Evolutionary conservation across 345 rosid genomes (phyloP).

Genomic region (Cardiospermum halicacabum): DNA sequence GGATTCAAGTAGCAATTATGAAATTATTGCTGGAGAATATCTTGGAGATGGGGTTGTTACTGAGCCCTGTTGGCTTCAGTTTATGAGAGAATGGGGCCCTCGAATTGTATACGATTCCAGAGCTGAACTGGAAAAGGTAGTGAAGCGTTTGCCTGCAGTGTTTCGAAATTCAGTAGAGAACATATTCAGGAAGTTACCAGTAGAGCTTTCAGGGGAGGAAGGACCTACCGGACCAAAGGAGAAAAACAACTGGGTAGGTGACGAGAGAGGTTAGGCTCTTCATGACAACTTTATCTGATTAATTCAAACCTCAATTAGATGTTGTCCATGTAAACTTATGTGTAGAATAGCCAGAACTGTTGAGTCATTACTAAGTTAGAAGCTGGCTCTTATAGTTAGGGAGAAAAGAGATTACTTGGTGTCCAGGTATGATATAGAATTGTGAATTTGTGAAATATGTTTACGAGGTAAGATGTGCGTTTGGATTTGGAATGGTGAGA

Average conservation of each 20-base stretch:
- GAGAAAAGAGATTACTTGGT: background rate
- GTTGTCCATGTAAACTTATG: background rate
- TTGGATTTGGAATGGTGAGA: background rate
- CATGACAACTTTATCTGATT: background rate
- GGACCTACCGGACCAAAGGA: conserved; percentile 97
- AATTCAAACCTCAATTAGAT: background rate
- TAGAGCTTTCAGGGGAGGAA: conserved; percentile 66
- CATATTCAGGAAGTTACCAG: conserved; percentile 44
- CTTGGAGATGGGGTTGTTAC: conserved; percentile 40
- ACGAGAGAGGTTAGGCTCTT: conserved; percentile 60
- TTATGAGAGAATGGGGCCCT: conserved; percentile 92
- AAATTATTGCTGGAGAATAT: conserved; percentile 69
- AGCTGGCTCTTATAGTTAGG: background rate
- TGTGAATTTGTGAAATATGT: background rate
- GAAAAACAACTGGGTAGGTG: conserved; percentile 87
- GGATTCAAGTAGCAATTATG: conserved; percentile 63
- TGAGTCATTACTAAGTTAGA: background rate
- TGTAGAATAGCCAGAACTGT: background rate
- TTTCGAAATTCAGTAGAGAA: conserved; percentile 31
- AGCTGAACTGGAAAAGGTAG: conserved; percentile 45
- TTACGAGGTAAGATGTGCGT: background rate
- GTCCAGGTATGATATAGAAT: background rate
- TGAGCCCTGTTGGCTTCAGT: conserved; percentile 78
- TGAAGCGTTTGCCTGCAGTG: conserved; percentile 39
- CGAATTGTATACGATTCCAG: conserved; percentile 53